Conservation (phyloP, 2,329 filamentous ascomycete species). For the Bipolaris victoriae region DNA sequence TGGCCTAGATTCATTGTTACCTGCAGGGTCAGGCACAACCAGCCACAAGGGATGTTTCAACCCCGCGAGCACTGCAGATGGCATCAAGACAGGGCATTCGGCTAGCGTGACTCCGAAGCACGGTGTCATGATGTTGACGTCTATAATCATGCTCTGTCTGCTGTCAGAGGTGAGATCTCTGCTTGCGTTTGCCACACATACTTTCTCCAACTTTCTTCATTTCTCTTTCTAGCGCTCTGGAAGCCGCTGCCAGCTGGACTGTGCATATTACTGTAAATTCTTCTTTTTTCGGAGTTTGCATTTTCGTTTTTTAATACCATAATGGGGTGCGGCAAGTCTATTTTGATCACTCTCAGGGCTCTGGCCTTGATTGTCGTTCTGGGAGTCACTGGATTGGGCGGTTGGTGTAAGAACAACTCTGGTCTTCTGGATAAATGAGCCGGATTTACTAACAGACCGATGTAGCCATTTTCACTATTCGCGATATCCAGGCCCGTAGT, state of each 20-base stretch:
- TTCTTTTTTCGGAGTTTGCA: constrained; percentile 9
- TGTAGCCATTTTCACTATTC: constrained; percentile 27
- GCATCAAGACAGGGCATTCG: constrained; percentile 12
- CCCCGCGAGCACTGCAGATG: constrained; percentile 9
- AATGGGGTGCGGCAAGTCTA: constrained; percentile 27
- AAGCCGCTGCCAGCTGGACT: constrained; percentile 39
- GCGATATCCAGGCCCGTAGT: constrained; percentile 31
- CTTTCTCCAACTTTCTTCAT: constrained; percentile 14
- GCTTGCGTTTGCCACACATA: constrained; percentile 3
- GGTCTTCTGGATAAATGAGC: neutral
- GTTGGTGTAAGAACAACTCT: constrained; percentile 29
- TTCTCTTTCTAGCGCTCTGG: constrained; percentile 31
- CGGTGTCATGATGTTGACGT: constrained; percentile 6
- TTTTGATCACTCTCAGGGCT: constrained; percentile 28
- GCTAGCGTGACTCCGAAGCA: constrained; percentile 16
- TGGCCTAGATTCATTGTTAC: constrained; percentile 11
- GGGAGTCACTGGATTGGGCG: constrained; percentile 30
- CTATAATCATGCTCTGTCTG: constrained; percentile 12
- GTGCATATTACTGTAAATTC: constrained; percentile 16
- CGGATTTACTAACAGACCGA: neutral
- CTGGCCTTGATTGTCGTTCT: constrained; percentile 30
- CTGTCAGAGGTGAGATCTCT: neutral
- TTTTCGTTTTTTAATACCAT: constrained; percentile 6
- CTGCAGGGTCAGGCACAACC: constrained; percentile 10
- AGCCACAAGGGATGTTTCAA: constrained; percentile 16